Percentiles rank a stretch among this genome's conserved stretches.
phyloP scores from a whole-genome alignment of 1,139 yeast genomes.

The Zygosaccharomyces sapae region DNA sequence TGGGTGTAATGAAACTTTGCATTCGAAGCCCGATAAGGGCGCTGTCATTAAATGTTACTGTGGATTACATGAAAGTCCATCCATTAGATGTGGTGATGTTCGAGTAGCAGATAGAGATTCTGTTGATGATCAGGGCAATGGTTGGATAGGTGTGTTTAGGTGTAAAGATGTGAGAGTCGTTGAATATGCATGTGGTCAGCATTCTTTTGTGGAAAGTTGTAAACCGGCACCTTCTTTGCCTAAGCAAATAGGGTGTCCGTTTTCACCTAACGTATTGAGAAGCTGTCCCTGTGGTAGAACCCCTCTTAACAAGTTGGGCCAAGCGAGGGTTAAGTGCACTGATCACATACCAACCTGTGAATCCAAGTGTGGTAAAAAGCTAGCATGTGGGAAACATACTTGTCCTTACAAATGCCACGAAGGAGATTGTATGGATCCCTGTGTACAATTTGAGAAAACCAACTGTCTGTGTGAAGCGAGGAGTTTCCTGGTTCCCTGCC shows the following conservation, averaged over 20 bases:
- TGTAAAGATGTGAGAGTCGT: constrained; percentile 54
- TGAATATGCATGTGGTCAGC: constrained; percentile 63
- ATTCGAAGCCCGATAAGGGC: constrained; percentile 13
- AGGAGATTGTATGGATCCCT: constrained; percentile 67
- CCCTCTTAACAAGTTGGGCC: constrained; percentile 37
- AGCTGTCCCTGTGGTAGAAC: constrained; percentile 78
- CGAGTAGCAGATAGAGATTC: constrained; percentile 30
- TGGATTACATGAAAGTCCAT: constrained; percentile 47
- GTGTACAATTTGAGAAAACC: constrained; percentile 40
- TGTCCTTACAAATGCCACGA: constrained; percentile 71
- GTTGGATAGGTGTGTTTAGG: constrained; percentile 60
- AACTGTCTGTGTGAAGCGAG: constrained; percentile 40
- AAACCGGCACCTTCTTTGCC: constrained; percentile 45
- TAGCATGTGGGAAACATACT: constrained; percentile 66
- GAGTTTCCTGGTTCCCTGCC: constrained; percentile 58
- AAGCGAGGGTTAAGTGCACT: constrained; percentile 55
- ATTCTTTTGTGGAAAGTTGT: constrained; percentile 56
- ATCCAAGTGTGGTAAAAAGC: constrained; percentile 53
- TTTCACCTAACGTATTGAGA: constrained; percentile 53
- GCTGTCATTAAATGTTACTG: constrained; percentile 60
- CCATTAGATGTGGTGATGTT: constrained; percentile 49
- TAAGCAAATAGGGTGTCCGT: constrained; percentile 50
- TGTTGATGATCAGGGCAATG: constrained; percentile 26
- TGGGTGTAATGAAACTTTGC: constrained; percentile 47
- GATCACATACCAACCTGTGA: constrained; percentile 79